Base-by-base conservation (phyloP, 1,139 yeast genomes). In the Geotrichum restrictum region DNA sequence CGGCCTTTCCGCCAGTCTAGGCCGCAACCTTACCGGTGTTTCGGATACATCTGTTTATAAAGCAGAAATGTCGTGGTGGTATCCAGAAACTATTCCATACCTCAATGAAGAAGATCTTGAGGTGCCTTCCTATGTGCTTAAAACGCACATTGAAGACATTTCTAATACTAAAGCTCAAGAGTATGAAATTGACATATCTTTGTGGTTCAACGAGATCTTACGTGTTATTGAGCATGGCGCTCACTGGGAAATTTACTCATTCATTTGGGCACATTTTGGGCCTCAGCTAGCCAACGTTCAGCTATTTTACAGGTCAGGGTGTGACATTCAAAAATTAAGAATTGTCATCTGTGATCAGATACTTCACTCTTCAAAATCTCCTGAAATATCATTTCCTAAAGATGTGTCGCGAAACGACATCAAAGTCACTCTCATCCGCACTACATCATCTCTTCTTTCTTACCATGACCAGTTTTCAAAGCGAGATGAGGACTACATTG, bases 181-280 rank as follows among this genome's bases (percentile, higher is more conserved):
- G 3, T 19, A 37, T 24, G 31, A 33, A 10, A 66, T 81, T 16
- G 80, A 82, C 58, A 71, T 82, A 18, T 66, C 76, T 3, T 62
- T 66, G 16, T 82, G 88, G 85, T 67, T 85, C 7, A 66, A 73
- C 1, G 59, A 80, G 13, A 79, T 83, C 1, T 66, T 78, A 16
- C 69, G 71, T 13, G 72, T 84, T 0, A 66, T 85, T 62, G 76
- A 75, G n/a, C 70, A 73, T 13, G 84, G 83, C 40, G 72, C 78
- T 21, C 76, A 79, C 54, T 86, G 93, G 91, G 93, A 85, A 56
- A 67, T 82, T 1, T 87, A 82, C 63, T 80, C 89, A 0, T 84
- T 75, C 62, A 68, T 82, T 1, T 73, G 86, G 74, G 80, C 85
- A 0, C 89, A 85, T 65, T 74, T 85, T 54, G 82, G 88, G 59